Base-by-base conservation (phyloP, 2,329 filamentous ascomycete genomes). In the Orbilia brochopaga region DNA sequence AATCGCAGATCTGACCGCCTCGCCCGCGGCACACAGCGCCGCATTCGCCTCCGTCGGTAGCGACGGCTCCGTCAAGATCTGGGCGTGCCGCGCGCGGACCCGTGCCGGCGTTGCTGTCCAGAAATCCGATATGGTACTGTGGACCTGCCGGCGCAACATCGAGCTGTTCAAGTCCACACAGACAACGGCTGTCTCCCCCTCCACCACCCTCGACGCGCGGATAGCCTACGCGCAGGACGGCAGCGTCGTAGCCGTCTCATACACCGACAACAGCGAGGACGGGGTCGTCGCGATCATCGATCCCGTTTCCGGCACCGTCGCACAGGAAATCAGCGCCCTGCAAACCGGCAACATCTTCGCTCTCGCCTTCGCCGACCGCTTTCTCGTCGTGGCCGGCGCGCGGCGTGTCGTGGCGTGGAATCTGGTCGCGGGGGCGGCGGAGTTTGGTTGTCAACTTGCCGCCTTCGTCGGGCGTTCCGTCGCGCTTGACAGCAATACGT, bases 1-100 rank as follows among this genome's bases (percentile, higher is more conserved):
- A 2, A 84, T 97, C 1, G 84, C 96, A 32, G 89, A 88, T 75
- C 82, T 97, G 4, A 86, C 86, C 1, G 84, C 89, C 15, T 88
- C 92, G 74, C 90, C 90, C 2, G 83, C 81, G 2, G 84, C 27
- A 32, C 27, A 32, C 27, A 32, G 84, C 6, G 81, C 85, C 54
- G 87, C 88, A 52, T 97, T 97, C 78, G 90, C 90, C 7, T 96
- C 92, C 1, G 83, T 96, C 42, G 94, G 93, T 37, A 86, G 88
- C 62, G 93, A 99, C 78, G 88, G 87, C 10, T 81, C 86, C 21
- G 85, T 96, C 40, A 87, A 90, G 42, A 82, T 94, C 53, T 99
- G 94, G 94, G 85, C 85, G n/a, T 87, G 90, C 10, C 89, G 86
- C 78, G 83, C 85, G 4, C 85, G 89, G 51, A 84, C 87, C 73